These are phyloP conservation scores for Viola pubescens DNA, from an alignment of 441 rosid species.

Conservation along the genomic window DNA sequence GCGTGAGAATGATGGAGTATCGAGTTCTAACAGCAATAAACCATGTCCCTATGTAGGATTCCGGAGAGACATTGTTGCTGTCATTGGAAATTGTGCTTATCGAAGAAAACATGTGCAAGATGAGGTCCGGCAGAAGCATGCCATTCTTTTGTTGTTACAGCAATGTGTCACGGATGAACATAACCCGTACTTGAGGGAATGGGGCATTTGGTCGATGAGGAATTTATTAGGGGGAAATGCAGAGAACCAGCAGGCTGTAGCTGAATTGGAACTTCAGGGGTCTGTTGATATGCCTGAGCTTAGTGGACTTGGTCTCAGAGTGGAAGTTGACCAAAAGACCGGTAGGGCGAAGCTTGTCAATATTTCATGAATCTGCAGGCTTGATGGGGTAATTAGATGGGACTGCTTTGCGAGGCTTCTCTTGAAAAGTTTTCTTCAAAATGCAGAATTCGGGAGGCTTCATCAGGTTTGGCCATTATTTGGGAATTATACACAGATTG, in stretches of 20 bases:
- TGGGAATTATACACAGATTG: too few species aligned
- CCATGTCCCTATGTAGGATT: constrained; percentile 68
- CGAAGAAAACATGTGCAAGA: constrained; percentile 46
- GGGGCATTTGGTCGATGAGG: constrained; percentile 75
- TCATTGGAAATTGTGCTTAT: constrained; percentile 60
- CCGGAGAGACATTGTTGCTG: constrained; percentile 71
- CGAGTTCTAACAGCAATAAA: constrained; percentile 18
- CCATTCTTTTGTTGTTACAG: constrained; percentile 51
- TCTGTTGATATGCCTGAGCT: constrained; percentile 63
- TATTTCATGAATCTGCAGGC: constrained; percentile 24
- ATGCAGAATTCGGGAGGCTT: background rate
- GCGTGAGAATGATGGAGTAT: constrained; percentile 22
- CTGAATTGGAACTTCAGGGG: constrained; percentile 69
- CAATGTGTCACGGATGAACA: constrained; percentile 74
- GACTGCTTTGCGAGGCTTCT: background rate
- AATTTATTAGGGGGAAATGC: constrained; percentile 64
- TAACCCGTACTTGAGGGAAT: constrained; percentile 73
- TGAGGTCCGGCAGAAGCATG: constrained; percentile 48
- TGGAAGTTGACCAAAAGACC: constrained; percentile 53
- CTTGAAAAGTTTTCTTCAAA: background rate
- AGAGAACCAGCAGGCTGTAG: constrained; percentile 56
- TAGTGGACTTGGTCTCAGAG: constrained; percentile 55
- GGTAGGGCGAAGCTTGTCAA: constrained; percentile 69
- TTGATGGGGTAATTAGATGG: background rate
- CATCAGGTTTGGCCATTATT: background rate